These are phyloP conservation scores for Starmera stellimalicola DNA, from an alignment of 1,139 yeast species.

Conservation along the genomic window DNA sequence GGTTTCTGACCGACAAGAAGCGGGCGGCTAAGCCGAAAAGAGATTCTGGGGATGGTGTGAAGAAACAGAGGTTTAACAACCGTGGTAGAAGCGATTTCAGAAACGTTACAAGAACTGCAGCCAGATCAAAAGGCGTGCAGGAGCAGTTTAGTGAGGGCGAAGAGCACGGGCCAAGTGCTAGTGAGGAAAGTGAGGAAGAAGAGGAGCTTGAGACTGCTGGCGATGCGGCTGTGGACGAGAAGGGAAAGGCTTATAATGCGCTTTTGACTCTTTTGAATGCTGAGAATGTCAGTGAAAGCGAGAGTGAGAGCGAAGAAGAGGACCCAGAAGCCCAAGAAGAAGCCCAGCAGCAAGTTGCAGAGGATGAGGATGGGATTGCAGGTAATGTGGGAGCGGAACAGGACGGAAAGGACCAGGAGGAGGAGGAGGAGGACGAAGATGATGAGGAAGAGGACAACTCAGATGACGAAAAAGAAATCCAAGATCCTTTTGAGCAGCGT, in stretches of 20 bases:
- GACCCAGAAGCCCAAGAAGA: conserved; percentile 16
- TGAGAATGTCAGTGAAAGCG: conserved; percentile 29
- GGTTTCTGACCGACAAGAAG: too few relatives aligned
- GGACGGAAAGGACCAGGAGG: conserved; percentile 24
- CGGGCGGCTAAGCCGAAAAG: too few relatives aligned
- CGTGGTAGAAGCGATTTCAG: conserved; percentile 52
- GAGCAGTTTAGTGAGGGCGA: conserved; percentile 6
- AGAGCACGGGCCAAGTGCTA: conserved; percentile 7
- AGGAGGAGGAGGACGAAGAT: conserved; percentile 25
- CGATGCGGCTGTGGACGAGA: conserved; percentile 16
- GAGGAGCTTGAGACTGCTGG: conserved; percentile 7
- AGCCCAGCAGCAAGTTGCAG: conserved; percentile 19
- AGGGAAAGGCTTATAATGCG: conserved; percentile 61
- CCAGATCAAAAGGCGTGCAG: conserved; percentile 22
- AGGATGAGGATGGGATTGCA: conserved; percentile 23
- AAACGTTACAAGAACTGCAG: conserved; percentile 45
- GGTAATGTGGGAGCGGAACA: conserved; percentile 29
- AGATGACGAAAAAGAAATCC: conserved; percentile 25
- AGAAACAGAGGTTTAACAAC: too few relatives aligned
- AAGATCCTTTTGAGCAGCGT: conserved; percentile 69
- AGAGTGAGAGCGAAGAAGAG: conserved; percentile 19
- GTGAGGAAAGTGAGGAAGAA: conserved; percentile 8
- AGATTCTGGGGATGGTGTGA: too few relatives aligned
- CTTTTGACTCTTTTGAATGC: conserved; percentile 58
- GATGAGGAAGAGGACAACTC: conserved; percentile 26